Evolutionary conservation across 163 green algal species (phyloP).

Genomic region (Chloroidium sp.): DNA sequence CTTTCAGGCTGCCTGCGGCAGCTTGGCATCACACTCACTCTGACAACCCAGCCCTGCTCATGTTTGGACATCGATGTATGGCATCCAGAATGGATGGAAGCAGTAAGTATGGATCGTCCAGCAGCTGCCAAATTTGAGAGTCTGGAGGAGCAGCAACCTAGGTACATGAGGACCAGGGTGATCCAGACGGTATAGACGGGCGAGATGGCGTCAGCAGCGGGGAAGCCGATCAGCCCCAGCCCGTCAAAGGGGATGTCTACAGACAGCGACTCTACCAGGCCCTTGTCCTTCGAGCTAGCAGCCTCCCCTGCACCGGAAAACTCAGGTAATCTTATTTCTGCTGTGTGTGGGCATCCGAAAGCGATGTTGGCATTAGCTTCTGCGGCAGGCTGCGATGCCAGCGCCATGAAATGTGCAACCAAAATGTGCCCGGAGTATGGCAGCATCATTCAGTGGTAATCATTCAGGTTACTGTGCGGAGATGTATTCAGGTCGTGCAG

Average conservation of each 20-base stretch:
- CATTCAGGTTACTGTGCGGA: no score
- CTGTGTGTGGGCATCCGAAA: constrained; percentile 4
- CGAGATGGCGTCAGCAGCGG: constrained; percentile 41
- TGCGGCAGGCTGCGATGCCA: no score
- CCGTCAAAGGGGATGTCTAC: constrained; percentile 46
- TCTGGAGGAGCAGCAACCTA: constrained; percentile 6
- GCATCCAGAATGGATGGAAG: background rate
- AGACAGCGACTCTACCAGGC: background rate
- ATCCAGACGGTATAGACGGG: constrained; percentile 79
- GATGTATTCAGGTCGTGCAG: no score
- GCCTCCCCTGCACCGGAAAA: background rate
- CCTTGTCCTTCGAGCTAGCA: constrained; percentile 14
- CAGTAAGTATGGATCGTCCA: background rate
- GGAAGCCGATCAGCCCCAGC: constrained; percentile 14
- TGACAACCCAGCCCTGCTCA: background rate
- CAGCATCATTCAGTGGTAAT: no score
- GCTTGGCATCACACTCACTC: background rate
- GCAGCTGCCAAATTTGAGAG: background rate
- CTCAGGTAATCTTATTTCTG: background rate
- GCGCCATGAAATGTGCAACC: no score
- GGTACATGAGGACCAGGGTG: constrained; percentile 67
- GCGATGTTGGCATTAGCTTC: no score
- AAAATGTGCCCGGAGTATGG: no score
- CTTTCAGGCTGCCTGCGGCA: no score
- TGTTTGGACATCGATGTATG: background rate